Percentiles rank a stretch among this genome's conserved stretches.
Evolutionary conservation across 2,329 filamentous ascomycete species (phyloP).

Genomic region (Fusarium sp.): DNA sequence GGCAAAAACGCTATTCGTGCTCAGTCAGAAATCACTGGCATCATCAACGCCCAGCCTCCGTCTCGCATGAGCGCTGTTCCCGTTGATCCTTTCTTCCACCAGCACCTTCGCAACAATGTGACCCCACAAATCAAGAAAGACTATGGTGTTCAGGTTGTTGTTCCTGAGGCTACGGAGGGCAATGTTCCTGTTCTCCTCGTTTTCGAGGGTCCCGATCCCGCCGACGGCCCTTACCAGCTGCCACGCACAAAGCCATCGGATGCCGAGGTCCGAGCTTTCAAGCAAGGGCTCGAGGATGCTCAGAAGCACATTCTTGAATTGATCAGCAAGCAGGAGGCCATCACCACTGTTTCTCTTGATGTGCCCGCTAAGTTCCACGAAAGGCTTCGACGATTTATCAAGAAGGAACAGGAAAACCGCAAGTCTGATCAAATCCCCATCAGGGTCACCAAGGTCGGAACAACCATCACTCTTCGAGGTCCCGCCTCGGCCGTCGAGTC

Average conservation of each 20-base stretch:
- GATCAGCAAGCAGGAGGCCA: constrained; percentile 71
- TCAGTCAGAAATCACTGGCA: constrained; percentile 80
- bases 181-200: constrained; percentile 78
- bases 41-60: constrained; percentile 82
- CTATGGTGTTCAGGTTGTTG: constrained; percentile 80
- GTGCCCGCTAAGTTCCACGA: constrained; percentile 76
- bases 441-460: constrained; percentile 71
- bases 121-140: constrained; percentile 75
- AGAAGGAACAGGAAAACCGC: constrained; percentile 73
- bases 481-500: constrained; percentile 80
- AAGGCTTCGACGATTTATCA: constrained; percentile 74
- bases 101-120: constrained; percentile 77
- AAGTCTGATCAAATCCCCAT: constrained; percentile 72
- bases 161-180: constrained; percentile 75
- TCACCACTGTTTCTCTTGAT: constrained; percentile 67
- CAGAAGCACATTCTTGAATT: constrained; percentile 70
- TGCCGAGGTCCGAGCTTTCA: constrained; percentile 67
- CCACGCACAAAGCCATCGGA: constrained; percentile 68
- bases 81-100: constrained; percentile 85
- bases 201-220: constrained; percentile 75
- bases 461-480: constrained; percentile 81
- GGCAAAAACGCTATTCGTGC: constrained; percentile 86
- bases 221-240: constrained; percentile 65
- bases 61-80: constrained; percentile 76
- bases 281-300: constrained; percentile 69